Base-by-base conservation (phyloP, 2,329 filamentous ascomycete genomes). In the Aureobasidium uvarum region DNA sequence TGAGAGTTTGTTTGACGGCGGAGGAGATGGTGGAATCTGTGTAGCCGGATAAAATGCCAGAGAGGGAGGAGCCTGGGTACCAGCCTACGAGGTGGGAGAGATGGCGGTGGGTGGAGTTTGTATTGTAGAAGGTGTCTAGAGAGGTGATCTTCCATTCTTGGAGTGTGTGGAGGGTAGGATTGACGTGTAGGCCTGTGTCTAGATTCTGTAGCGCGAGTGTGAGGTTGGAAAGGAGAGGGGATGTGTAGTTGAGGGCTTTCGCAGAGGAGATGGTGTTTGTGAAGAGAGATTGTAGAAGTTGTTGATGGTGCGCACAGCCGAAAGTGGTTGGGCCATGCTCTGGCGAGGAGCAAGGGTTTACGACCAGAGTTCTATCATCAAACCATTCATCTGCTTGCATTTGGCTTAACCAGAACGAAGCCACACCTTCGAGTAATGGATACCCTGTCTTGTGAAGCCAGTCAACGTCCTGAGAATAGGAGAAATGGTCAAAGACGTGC, bases 331-430 rank as follows among this genome's bases (percentile, higher is more conserved):
- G 73, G 0, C 84, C 84, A 45, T 83, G 83, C 71, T 86, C 84
- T 1, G 84, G 82, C n/a, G 81, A 84, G 64, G 83, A 85, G 72
- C 84, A 86, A 0, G 84, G 84, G 68, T 84, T 85, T 1, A 82
- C 83, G 0, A 86, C 83, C 2, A 85, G 76, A 0, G 79, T 81
- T 10, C 78, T 78, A 64, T 86, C 84, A 3, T 81, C 77, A 68
- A 75, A 81, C 72, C 80, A 83, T 0, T 66, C 62, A 69, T 86
- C 84, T 4, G 76, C 70, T 65, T 83, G 81, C 0, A 86, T 77
- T 68, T 84, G 80, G 6, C 78, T 80, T 3, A 85, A 74, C 82
- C 84, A 86, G 73, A 86, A 86, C n/a, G 80, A 69, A 0, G 83
- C 79, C 1, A 83, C 76, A 1, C 80, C 81, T 67, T 83, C 85